These are phyloP conservation scores for Eucalyptus rudis DNA, from an alignment of 345 rosid species.

Conservation along the genomic window DNA sequence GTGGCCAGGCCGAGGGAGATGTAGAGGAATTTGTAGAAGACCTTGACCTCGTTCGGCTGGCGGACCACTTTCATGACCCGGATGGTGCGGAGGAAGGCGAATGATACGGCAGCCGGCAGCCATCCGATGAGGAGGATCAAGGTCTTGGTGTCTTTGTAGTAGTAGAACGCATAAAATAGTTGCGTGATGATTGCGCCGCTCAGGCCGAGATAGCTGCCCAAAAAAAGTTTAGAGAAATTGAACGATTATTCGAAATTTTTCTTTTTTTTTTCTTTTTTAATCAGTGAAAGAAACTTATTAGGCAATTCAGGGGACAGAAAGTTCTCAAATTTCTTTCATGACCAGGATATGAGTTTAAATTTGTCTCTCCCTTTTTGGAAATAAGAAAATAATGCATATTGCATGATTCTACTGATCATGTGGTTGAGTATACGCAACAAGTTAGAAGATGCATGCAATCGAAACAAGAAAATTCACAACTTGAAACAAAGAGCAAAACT, in stretches of 20 bases:
- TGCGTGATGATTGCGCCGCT: slow-evolving; percentile 47
- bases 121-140: slow-evolving; percentile 45
- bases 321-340: not conserved
- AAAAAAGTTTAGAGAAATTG: not conserved
- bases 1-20: slow-evolving; percentile 47
- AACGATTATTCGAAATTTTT: not conserved
- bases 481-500: no score
- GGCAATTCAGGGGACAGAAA: not conserved
- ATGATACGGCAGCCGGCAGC: slow-evolving; percentile 44
- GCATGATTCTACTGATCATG: not conserved
- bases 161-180: slow-evolving; percentile 33
- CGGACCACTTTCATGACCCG: slow-evolving; percentile 26
- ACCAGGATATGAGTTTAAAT: not conserved
- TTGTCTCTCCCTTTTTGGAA: not conserved
- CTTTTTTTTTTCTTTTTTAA: not conserved
- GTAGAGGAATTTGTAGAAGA: slow-evolving; percentile 39
- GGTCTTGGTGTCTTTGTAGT: slow-evolving; percentile 2
- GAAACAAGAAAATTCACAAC: not conserved
- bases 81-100: slow-evolving; percentile 26
- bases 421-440: not conserved
- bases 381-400: not conserved
- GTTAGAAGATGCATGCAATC: not conserved
- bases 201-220: not conserved
- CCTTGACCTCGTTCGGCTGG: slow-evolving; percentile 31
- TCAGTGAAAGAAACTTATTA: no score